Percentiles rank a stretch among this genome's conserved stretches.
Evolutionary conservation across 2,329 filamentous ascomycete species (phyloP).

Genomic region (Paecilomyces sp.): DNA sequence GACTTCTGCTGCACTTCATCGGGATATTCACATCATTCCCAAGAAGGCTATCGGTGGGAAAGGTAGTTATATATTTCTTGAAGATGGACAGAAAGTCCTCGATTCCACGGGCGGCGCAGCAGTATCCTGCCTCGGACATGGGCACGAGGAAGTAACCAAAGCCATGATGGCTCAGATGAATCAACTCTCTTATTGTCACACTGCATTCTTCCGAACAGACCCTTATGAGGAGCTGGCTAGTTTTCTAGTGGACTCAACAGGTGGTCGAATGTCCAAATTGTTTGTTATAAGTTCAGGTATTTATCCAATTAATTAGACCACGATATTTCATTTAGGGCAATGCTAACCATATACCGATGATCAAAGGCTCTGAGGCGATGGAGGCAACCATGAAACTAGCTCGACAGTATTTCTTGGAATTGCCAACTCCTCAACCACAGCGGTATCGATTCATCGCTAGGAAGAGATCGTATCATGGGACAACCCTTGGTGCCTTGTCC

Average conservation of each 20-base stretch:
- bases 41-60: slow-evolving; percentile 41
- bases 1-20: slow-evolving; percentile 36
- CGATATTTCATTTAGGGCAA: background rate
- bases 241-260: slow-evolving; percentile 45
- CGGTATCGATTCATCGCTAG: slow-evolving; percentile 59
- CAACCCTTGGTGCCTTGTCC: slow-evolving; percentile 59
- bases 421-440: slow-evolving; percentile 43
- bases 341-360: background rate
- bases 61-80: slow-evolving; percentile 47
- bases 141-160: slow-evolving; percentile 51
- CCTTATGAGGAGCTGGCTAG: slow-evolving; percentile 47
- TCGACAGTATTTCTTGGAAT: slow-evolving; percentile 59
- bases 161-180: slow-evolving; percentile 56
- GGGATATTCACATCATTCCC: slow-evolving; percentile 42
- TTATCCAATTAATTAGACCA: no score
- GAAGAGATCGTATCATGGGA: slow-evolving; percentile 62
- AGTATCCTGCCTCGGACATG: slow-evolving; percentile 65
- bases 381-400: slow-evolving; percentile 63
- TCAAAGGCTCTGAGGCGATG: slow-evolving; percentile 57
- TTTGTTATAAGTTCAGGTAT: slow-evolving; percentile 54
- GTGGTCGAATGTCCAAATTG: slow-evolving; percentile 46
- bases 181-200: slow-evolving; percentile 52
- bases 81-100: slow-evolving; percentile 54
- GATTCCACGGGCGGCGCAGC: slow-evolving; percentile 69
- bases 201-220: slow-evolving; percentile 51